Evolutionary conservation across 345 rosid genomes (phyloP), one percentile per base, ranked within the genome.

Genomic region (Boechera divaricarpa): DNA sequence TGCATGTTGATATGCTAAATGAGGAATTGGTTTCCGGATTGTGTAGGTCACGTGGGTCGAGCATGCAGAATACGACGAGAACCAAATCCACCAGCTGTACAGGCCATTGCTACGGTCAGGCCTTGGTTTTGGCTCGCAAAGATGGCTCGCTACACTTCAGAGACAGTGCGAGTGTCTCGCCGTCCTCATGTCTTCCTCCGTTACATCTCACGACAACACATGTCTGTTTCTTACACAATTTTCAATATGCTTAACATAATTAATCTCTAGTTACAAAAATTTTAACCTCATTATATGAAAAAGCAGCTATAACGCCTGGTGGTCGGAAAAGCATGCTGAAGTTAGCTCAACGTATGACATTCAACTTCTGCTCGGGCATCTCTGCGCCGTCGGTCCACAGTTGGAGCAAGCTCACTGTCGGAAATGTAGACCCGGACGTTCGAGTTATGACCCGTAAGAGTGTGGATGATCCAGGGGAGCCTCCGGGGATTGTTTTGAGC

Each of bases 141-240:
- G 90, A 15, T 88, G 91, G 96, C 53, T 88, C 4, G 85, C 96
- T 45, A 83, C 93, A 28, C 89, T 90, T 32, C 91, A 87, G 65
- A 83, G 92, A 53, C 93, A 88, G 10, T 84, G 86, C 77, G 84
- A 87, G 60, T 78, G 86, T 79, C 79, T 87, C 11, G 87, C 88
- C 5, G 79, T 85, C 49, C 90, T 87, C 69, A 79, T 86, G 87
- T 85, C 91, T 36, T 83, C 96, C 5, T 51, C 76, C 13, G 85
- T 77, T 42, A 69, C 87, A 12, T n/a, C 79, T 15, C 79, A 77
- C 55, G 89, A 87, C 29, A 83, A 83, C 58, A 51, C 88, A 59
- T 85, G 91, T 89, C 26, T 15, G 76, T 51, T 49, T 59, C 73
- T 15, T 56, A 18, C 38, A 47, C 57, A 42, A 18, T 42, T 58